Base-by-base conservation (phyloP, 352 stramenopile genomes). In the Phytopythium mirpurense region DNA sequence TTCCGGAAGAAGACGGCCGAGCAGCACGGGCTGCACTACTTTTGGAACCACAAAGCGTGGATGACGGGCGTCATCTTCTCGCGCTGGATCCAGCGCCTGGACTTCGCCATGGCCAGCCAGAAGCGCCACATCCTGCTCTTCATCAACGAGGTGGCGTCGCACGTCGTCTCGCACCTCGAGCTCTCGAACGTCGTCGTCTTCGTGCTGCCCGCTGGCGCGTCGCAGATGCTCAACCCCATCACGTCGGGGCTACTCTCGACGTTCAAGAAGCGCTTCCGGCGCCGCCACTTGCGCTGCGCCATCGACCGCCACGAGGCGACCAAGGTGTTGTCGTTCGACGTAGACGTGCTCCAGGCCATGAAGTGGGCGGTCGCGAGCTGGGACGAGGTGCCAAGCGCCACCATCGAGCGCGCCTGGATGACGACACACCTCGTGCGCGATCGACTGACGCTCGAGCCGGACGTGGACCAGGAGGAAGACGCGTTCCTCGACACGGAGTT, bases 31-130 rank as follows among this genome's bases (percentile, higher is more conserved):
- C 62, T 93, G 29, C 79, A 91, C 59, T 93, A 93, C 69, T 88
- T 88, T 53, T 84, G 62, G 65, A 93, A 93, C 65, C 70, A 70
- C 59, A 90, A 89, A 55, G 79, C 80, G 16, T 90, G 79, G 78
- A 83, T 93, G 73, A 93, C 80, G 6, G 83, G 81, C 11, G 78
- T 91, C 11, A 83, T 91, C 45, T 93, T 93, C 57, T 90, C 81
- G 27, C 77, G 80, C 19, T 93, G 78, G 80, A 66, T 93, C 32
- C 78, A 90, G 60, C 78, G 79, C 12, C 60, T 93, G 10, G 82
- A 93, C 58, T 87, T 87, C 45, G 63, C 78, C 18, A 93, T 93
- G 83, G 68, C 65, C 21, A 79, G 66, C 21, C 76, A 90, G 54
- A 88, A 90, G 53, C 83, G 83, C 38, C 70, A 70, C 51, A 89